Evolutionary conservation across 805 yeast genomes (phyloP), one percentile per base, ranked within the genome.

Genomic region (Candida coquimbonensis): DNA sequence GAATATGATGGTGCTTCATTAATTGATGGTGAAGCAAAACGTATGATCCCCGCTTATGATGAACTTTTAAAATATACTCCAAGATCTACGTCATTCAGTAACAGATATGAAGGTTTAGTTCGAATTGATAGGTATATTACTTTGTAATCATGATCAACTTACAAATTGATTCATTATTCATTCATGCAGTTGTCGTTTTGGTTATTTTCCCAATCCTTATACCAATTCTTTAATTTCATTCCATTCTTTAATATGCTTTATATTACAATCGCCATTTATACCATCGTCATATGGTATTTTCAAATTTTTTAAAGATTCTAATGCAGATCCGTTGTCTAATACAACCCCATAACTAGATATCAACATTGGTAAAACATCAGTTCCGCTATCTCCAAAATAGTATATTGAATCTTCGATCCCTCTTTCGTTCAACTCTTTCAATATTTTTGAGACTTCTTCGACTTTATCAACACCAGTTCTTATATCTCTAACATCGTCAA

Each of bases 51-150:
- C 1, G 89, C 93, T 1, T 79, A 72, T 51, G 81, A 77, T 47
- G 96, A 89, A 57, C 59, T 88, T 36, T 56, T 83, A 34, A 75
- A 77, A 51, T 87, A 78, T 57, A 67, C 86, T 1, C 95, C 96
- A 1, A 63, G 69, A 21, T 75, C 77, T 60, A 73, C 81, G 21
- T 73, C 81, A 4, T 81, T 80, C 69, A 74, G 87, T 29, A 89
- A 87, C 55, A 55, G 66, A 48, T 79, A 71, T 14, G 76, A 78
- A 41, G 96, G 96, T 0, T 61, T 89, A 53, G 83, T 88, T 2
- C 73, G 77, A 47, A 73, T 84, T 25, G 67, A 70, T 39, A 71
- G 73, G 50, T 72, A 69, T 50, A 57, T 82, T 46, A 75, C 66
- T 50, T 49, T 77, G 26, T 74, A 55, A 60, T 6, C 5, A 11